Evolutionary conservation across 257 asterid species (phyloP), one percentile per base, ranked within the genome.

Genomic region (Ilex aquifolium): DNA sequence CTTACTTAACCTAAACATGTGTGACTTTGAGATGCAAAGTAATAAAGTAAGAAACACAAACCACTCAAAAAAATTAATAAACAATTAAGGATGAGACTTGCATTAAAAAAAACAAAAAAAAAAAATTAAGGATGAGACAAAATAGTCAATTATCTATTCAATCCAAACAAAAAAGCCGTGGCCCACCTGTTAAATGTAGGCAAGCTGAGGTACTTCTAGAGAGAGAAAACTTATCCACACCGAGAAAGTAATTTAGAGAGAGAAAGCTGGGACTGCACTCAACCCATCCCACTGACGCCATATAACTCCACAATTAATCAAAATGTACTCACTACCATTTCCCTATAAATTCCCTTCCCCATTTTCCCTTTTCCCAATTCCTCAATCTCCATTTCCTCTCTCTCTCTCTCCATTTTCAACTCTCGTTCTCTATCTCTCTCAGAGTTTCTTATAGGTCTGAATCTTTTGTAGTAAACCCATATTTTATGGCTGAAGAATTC

Each of bases 401-500:
- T 21, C 10, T 29, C 30, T 55, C 57, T 13, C 50, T 64, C 72
- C 31, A 64, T 42, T 6, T 29, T 17, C 53, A 60, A 10, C 44
- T 67, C 68, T 57, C 31, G 59, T 49, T 40, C 69, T 31, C n/a
- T 48, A 32, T 21, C 27, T 40, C 46, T 52, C 51, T 1, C 27
- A 0, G 1, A 36, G 27, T 21, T 21, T 21, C 1, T 31, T 29
- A 21, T 15, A 56, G 5, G 12, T 1, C 0, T 11, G 7, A 1
- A 9, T 57, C 27, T 9, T 21, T 21, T 21, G 27, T 10, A 10
- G 2, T 5, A 27, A 29, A 46, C 55, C 46, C 46, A 36, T 7
- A 40, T 54, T 10, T 0, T 46, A 88, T 88, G 95, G 95, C 88
- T 0, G 92, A 83, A 72, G 95, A 88, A 60, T 83, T 83, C 60